A percentile compares a stretch with the other conserved stretches of the same genome.
Evolutionary conservation across 768 basidiomycete species (phyloP).

Genomic region (Podaxis mareebaensis): DNA sequence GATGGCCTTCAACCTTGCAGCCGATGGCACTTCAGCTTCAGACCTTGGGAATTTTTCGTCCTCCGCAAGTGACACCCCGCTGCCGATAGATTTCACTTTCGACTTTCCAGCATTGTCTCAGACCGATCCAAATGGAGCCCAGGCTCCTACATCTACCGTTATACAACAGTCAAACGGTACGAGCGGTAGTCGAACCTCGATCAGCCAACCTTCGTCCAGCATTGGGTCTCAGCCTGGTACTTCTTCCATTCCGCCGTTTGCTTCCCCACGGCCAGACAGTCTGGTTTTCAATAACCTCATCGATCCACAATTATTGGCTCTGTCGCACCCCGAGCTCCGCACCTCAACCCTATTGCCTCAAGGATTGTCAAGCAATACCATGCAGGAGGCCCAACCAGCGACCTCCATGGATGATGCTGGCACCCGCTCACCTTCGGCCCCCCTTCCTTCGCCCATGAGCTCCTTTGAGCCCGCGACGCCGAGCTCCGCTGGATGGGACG

Average conservation of each 20-base stretch:
- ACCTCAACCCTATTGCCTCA: background rate
- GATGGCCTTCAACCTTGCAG: background rate
- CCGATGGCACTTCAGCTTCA: background rate
- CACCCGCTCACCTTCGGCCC: slow-evolving; percentile 25
- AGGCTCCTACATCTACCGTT: background rate
- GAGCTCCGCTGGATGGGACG: slow-evolving; percentile 36
- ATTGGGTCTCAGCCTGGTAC: background rate
- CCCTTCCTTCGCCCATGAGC: slow-evolving; percentile 32
- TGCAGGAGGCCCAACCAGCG: background rate
- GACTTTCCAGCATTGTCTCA: background rate
- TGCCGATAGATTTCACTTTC: background rate
- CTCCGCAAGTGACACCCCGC: background rate
- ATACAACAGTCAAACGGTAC: background rate
- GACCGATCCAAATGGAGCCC: background rate
- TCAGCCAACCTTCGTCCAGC: background rate
- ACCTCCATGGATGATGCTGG: background rate
- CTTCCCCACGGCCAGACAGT: background rate
- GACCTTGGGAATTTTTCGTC: background rate
- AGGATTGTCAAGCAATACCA: background rate
- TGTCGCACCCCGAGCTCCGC: slow-evolving; percentile 22
- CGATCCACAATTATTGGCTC: slow-evolving; percentile 34
- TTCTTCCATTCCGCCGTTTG: too few species aligned
- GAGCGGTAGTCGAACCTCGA: background rate
- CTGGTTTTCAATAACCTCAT: slow-evolving; percentile 23
- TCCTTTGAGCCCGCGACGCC: slow-evolving; percentile 38